Evolutionary conservation across 2,329 filamentous ascomycete genomes (phyloP), one percentile per base, ranked within the genome.

Genomic region (Colletotrichum spaethianum): DNA sequence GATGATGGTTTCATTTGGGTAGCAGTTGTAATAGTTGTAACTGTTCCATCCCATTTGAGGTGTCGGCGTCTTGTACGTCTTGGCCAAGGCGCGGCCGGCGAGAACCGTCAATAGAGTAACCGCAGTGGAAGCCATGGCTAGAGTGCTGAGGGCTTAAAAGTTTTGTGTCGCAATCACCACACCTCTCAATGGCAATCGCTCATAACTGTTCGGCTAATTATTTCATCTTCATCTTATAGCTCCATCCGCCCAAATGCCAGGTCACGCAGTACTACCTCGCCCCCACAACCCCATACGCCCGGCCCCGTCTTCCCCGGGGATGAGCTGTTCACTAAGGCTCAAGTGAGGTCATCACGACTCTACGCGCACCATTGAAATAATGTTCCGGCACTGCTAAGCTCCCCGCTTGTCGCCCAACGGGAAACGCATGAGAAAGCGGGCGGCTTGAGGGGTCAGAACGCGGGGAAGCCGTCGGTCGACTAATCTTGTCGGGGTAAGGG

Each of bases 31-130:
- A 50, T 85, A 81, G 65, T 91, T 91, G 74, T 91, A 91, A 2
- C 85, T 87, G 72, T 91, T 91, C 88, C 88, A 91, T 16, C 88
- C 83, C 84, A 86, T 85, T 0, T 83, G 82, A 2, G 85, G 84
- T 1, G 82, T 82, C 6, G 77, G 74, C 1, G 80, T 79, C 33
- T 72, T 77, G 52, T 70, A 57, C 12, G 73, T 74, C 59, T 48
- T 70, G 63, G 72, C 72, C 63, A 44, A 67, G 33, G 63, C 65
- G 23, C n/a, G 70, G 2, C 36, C 36, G 7, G 53, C 65, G 53
- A 72, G 53, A 7, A 59, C 59, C 53, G 60, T 55, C 38, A 72
- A 52, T 16, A 72, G 52, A 23, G 46, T 40, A 36, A 72, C 31
- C 4, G 65, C 44, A 16, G 69, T 53, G 38, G 38, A 64, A 20